A percentile compares a stretch with the other conserved stretches of the same genome.
Conservation (phyloP, 306 rosid genomes). For the Fagus sylvatica region DNA sequence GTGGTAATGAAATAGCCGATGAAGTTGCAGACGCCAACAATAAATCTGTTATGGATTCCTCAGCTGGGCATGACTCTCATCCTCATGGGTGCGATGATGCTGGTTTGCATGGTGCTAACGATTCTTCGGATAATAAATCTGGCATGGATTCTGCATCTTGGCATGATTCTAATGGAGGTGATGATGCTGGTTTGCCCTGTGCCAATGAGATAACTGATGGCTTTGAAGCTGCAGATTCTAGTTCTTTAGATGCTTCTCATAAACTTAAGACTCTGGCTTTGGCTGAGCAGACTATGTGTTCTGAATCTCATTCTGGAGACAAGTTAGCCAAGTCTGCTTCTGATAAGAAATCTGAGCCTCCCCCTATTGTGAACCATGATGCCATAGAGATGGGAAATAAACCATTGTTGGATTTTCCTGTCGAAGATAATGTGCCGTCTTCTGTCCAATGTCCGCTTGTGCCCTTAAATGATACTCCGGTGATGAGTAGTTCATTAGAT, state of each 20-base stretch:
- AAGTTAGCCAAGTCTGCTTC: slow-evolving; percentile 33
- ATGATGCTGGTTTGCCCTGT: slow-evolving; percentile 39
- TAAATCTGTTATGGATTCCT: neutral
- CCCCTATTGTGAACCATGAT: slow-evolving; percentile 20
- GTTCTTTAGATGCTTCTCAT: slow-evolving; percentile 44
- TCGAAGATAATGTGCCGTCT: slow-evolving; percentile 24
- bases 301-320: slow-evolving; percentile 42
- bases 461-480: slow-evolving; percentile 21
- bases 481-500: slow-evolving; percentile 31
- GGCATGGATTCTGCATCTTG: slow-evolving; percentile 28
- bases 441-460: slow-evolving; percentile 29
- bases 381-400: slow-evolving; percentile 17
- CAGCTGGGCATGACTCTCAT: slow-evolving; percentile 11
- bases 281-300: slow-evolving; percentile 20
- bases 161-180: slow-evolving; percentile 44
- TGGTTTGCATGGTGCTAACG: neutral
- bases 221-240: slow-evolving; percentile 29
- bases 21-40: no score
- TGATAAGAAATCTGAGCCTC: slow-evolving; percentile 36
- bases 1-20: no score
- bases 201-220: slow-evolving; percentile 40
- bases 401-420: slow-evolving; percentile 7
- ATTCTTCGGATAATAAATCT: neutral
- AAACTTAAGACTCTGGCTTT: slow-evolving; percentile 31
- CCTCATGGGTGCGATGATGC: neutral